Conservation (phyloP, 805 yeast species). For the Teunomyces cretensis region DNA sequence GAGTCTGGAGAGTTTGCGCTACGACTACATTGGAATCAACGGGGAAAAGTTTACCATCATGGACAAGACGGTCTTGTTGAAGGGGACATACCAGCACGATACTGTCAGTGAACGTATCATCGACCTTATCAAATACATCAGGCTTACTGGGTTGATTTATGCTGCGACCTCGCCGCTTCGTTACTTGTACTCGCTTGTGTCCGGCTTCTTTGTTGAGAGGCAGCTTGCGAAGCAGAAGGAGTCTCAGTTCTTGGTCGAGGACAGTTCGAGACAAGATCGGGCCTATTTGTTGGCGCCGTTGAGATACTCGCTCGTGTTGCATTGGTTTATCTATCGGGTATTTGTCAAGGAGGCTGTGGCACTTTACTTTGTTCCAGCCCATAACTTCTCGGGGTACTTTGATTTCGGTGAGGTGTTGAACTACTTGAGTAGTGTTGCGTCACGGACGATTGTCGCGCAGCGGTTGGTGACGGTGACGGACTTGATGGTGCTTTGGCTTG, state of each 20-base stretch:
- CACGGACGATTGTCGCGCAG: neutral
- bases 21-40: slow-evolving; percentile 2
- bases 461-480: slow-evolving; percentile 5
- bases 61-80: neutral
- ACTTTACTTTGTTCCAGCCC: slow-evolving; percentile 2
- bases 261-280: slow-evolving; percentile 3
- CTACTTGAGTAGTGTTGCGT: neutral
- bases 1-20: neutral
- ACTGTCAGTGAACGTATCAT: neutral
- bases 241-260: neutral
- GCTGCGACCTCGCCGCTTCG: too few relatives aligned
- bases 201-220: neutral
- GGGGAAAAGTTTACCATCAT: slow-evolving; percentile 5
- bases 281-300: slow-evolving; percentile 3
- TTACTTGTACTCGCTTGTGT: neutral
- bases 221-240: neutral
- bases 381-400: slow-evolving; percentile 7
- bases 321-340: slow-evolving; percentile 8
- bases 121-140: too few relatives aligned
- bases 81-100: slow-evolving; percentile 3
- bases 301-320: slow-evolving; percentile 6
- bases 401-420: slow-evolving; percentile 12
- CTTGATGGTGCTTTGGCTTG: slow-evolving; percentile 9
- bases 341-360: slow-evolving; percentile 4
- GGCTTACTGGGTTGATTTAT: too few relatives aligned